phyloP scores from a whole-genome alignment of 2,329 filamentous ascomycete genomes.

The Dactylellina leptospora region DNA sequence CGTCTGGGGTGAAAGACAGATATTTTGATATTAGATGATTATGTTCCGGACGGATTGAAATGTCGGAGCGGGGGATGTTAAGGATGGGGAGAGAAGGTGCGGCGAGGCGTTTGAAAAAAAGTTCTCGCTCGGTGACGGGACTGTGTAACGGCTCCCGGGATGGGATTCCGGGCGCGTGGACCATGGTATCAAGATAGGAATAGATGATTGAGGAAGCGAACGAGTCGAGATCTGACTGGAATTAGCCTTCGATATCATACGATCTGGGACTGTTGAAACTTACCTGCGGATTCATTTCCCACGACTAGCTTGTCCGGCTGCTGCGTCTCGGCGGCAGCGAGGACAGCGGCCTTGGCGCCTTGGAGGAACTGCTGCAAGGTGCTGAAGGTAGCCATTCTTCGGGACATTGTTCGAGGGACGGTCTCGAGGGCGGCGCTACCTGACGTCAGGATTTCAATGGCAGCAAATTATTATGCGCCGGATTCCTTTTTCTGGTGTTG shows the following conservation, averaged over 20 bases:
- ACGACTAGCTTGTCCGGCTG: constrained; percentile 70
- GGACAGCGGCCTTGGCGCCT: constrained; percentile 17
- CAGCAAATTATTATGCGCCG: constrained; percentile 1
- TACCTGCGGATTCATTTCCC: constrained; percentile 74
- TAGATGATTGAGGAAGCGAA: constrained; percentile 77
- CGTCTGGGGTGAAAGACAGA: constrained; percentile 68
- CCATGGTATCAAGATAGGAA: constrained; percentile 73
- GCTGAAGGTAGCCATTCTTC: constrained; percentile 32
- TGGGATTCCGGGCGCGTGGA: constrained; percentile 64
- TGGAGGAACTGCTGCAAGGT: constrained; percentile 37
- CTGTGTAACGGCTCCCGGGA: constrained; percentile 55
- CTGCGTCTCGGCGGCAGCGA: background rate
- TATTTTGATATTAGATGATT: constrained; percentile 68
- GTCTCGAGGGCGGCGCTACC: no score
- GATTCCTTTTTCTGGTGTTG: constrained; percentile 1
- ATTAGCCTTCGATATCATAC: background rate
- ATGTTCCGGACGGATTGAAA: constrained; percentile 77
- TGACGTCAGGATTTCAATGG: background rate
- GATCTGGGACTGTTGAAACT: constrained; percentile 37
- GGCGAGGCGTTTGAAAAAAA: constrained; percentile 59
- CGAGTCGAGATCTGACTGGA: constrained; percentile 76
- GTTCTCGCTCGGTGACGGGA: background rate
- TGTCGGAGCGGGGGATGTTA: constrained; percentile 74
- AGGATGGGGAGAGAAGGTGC: constrained; percentile 75
- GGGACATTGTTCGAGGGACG: constrained; percentile 11